Conservation (phyloP, 1,284 basidiomycete species). For the Leccinum pallidistipes region DNA sequence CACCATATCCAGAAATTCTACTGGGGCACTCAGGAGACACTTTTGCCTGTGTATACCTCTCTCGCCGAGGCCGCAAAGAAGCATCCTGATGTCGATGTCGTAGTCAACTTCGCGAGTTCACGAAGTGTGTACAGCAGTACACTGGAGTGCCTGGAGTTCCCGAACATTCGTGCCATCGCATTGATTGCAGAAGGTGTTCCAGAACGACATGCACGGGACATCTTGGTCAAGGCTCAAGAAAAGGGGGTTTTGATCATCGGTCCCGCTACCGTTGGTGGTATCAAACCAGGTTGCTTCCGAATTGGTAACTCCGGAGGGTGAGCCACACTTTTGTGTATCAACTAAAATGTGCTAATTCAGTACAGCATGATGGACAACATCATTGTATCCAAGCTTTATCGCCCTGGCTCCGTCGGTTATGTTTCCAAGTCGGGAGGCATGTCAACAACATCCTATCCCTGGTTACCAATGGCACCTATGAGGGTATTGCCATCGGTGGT, state of each 20-base stretch:
- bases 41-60: conserved; percentile 95
- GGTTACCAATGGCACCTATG: conserved; percentile 98
- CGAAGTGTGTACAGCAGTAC: conserved; percentile 96
- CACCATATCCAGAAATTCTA: conserved; percentile 99
- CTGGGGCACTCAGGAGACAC: conserved; percentile 99
- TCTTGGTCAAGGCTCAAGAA: conserved; percentile 85
- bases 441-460: conserved; percentile 99
- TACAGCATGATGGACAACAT: conserved; percentile 99
- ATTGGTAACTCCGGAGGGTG: conserved; percentile 98
- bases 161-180: conserved; percentile 76
- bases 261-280: conserved; percentile 98
- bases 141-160: conserved; percentile 81
- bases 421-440: conserved; percentile 99
- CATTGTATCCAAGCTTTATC: conserved; percentile 98
- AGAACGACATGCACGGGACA: conserved; percentile 95
- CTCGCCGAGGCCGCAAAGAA: conserved; percentile 92
- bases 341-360: conserved; percentile 7
- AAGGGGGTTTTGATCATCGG: conserved; percentile 96
- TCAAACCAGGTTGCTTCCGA: conserved; percentile 99
- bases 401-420: conserved; percentile 95
- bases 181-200: conserved; percentile 99
- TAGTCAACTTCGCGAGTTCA: conserved; percentile 97
- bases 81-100: conserved; percentile 95
- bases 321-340: conserved; percentile 24
- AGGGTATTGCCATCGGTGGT: conserved; percentile 99